These are phyloP conservation scores for Yamadazyma philogaea DNA, from an alignment of 805 yeast genomes.

Conservation along the genomic window DNA sequence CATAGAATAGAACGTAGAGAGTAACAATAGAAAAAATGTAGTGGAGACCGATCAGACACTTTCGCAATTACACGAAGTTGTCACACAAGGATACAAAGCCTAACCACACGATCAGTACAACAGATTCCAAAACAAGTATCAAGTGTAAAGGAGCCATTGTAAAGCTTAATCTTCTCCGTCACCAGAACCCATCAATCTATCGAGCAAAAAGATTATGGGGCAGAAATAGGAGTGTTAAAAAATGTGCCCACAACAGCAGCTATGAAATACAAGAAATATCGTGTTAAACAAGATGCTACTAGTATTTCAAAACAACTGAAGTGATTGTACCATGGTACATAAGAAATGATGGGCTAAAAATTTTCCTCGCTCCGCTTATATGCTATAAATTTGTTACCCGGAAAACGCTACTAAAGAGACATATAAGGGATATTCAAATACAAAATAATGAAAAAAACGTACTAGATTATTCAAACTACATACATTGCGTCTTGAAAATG, in stretches of 20 bases:
- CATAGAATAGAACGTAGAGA: no score
- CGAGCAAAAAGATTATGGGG: slow-evolving; percentile 48
- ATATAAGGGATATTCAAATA: no score
- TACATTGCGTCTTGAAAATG: no score
- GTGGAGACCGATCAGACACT: slow-evolving; percentile 17
- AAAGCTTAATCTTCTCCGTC: slow-evolving; percentile 62
- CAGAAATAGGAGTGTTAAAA: slow-evolving; percentile 57
- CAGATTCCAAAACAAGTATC: slow-evolving; percentile 44
- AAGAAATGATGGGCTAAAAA: no score
- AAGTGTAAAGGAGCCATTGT: slow-evolving; percentile 33
- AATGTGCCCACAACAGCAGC: background rate
- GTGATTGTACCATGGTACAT: background rate
- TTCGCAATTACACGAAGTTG: background rate
- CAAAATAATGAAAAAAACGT: no score
- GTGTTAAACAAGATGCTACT: background rate
- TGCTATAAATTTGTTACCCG: background rate
- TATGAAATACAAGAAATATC: background rate
- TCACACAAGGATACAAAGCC: slow-evolving; percentile 16
- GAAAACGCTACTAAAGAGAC: no score
- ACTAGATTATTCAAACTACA: no score
- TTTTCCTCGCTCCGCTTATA: background rate
- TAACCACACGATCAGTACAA: slow-evolving; percentile 49
- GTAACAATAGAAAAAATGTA: no score
- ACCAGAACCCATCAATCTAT: slow-evolving; percentile 58
- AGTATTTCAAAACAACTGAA: background rate